Evolutionary conservation across 345 rosid species (phyloP), one percentile per base, ranked within the genome.

Genomic region (Capsella bursapastoris): DNA sequence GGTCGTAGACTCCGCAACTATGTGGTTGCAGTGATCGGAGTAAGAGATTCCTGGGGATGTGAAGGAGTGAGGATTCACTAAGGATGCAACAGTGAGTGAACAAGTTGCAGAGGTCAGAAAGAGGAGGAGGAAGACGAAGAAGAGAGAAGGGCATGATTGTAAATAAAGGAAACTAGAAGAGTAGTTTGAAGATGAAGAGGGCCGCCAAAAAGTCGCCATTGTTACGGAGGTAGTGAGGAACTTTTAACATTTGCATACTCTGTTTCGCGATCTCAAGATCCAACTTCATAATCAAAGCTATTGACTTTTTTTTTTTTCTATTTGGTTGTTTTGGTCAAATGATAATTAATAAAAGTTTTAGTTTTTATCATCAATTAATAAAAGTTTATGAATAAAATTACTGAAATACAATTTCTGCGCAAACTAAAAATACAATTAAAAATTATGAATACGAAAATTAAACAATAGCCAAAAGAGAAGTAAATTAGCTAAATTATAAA

Each of bases 21-120:
- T 51, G 77, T 73, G 73, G 58, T 77, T 70, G 78, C 97, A 92
- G 81, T 80, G 78, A 53, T 76, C 62, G 81, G 82, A 50, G 82
- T 90, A 92, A 49, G 77, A 41, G 79, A 49, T 34, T 18, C 34
- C 53, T 12, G 40, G 78, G 59, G 63, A 8, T 53, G 35, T 58
- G 79, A 65, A 43, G 51, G 82, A 27, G 51, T 69, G 37, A 16
- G 68, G 76, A 38, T 79, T 34, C 29, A 51, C 37, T 8, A 75
- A 27, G 44, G 78, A 74, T 15, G 78, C 59, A n/a, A 64, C 16
- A 55, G 83, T 12, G 66, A 70, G 56, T 35, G 75, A 60, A 58
- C 70, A 64, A 62, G 77, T 63, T 64, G 50, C 35, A 73, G 73
- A 74, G 67, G 57, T 74, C 16, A 70, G 58, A 28, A 71, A 11